phyloP scores from a whole-genome alignment of 2,329 filamentous ascomycete genomes.

The Rutstroemia sp. region DNA sequence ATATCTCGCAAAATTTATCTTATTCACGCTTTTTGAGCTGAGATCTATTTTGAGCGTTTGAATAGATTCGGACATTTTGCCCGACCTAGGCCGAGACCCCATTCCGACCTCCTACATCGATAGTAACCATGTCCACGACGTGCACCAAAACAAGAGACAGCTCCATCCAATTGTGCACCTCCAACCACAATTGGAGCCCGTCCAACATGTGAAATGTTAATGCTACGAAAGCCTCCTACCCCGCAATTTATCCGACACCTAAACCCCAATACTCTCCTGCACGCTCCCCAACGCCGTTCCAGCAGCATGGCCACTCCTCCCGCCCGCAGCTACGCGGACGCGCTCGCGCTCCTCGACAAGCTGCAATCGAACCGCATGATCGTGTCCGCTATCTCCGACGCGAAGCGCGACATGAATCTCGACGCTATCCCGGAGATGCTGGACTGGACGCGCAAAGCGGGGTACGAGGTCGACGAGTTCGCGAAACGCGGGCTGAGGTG shows the following conservation, averaged over 20 bases:
- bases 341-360: constrained; percentile 18
- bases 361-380: constrained; percentile 25
- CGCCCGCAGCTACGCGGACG: constrained; percentile 16
- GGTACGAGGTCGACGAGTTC: constrained; percentile 20
- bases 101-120: too few relatives aligned
- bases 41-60: too few relatives aligned
- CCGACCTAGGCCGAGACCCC: too few relatives aligned
- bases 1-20: too few relatives aligned
- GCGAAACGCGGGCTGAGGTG: constrained; percentile 26
- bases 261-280: not conserved
- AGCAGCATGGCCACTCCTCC: not conserved
- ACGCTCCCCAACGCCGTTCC: not conserved
- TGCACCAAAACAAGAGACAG: too few relatives aligned
- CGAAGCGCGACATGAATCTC: constrained; percentile 17
- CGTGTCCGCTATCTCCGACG: constrained; percentile 14
- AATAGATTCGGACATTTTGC: too few relatives aligned
- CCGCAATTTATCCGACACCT: not conserved
- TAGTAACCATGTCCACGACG: too few relatives aligned
- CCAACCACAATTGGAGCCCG: not conserved
- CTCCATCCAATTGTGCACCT: too few relatives aligned
- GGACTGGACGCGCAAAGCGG: constrained; percentile 25
- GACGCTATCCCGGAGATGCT: constrained; percentile 30
- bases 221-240: not conserved
- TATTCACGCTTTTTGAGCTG: too few relatives aligned
- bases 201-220: not conserved